Base-by-base conservation (phyloP, 176 grass and related monocot species). In the Oryza meyeriana region DNA sequence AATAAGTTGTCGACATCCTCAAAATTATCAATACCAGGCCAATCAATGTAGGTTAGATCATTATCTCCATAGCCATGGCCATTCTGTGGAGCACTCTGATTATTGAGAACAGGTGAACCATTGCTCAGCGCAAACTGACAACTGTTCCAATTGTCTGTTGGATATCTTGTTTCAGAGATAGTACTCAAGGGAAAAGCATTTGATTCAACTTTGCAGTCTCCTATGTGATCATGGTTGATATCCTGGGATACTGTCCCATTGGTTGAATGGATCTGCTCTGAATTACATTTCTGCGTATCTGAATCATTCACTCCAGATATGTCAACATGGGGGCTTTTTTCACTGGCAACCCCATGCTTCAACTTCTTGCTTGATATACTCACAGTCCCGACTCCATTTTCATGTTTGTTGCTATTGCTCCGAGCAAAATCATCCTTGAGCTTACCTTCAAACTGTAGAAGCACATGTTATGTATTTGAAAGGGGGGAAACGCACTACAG, bases 1-100 rank as follows among this genome's bases (percentile, higher is more conserved):
- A 98, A 98, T 61, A 98, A 79, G 85, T 75, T 89, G 39, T 94
- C 95, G 7, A 98, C 86, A 77, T 94, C 95, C 81, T 94, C 92
- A 26, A 93, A 94, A 89, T 94, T 94, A 64, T 93, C 95, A 55
- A 98, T 98, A 57, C 81, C 76, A 63, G 88, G 90, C 95, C 95
- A 98, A 71, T 98, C 92, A 41, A 91, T 91, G 76, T 93, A 93
- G 74, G 77, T 84, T 58, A 98, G 78, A 87, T 98, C 91, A 92
- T 85, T 90, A 74, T 90, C 90, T 70, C 77, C 82, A 74, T 90
- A 92, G 74, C 26, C 84, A 28, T 86, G 73, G 24, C 20, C 76
- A 84, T 75, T 88, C 58, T 83, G 79, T 2, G 34, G 58, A 84
- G 75, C 66, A 35, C 63, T 77, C 4, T 83, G 58, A 82, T 88